A percentile compares a stretch with the other conserved stretches of the same genome.
Conservation (phyloP, 169 alveolate genomes). For the Blepharisma undulans region DNA sequence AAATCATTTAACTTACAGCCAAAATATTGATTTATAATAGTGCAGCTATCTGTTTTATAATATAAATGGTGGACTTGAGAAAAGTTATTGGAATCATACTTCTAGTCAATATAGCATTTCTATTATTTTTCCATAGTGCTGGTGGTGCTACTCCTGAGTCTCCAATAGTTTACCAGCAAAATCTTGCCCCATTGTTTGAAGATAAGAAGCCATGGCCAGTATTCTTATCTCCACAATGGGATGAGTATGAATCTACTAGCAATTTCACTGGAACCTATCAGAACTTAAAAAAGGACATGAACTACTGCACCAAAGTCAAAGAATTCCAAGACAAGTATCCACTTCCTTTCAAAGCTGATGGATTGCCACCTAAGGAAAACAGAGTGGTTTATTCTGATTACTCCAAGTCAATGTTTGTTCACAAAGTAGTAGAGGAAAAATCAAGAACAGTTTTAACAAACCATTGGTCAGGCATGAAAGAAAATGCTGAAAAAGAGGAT, state of each 20-base stretch:
- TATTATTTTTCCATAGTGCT: neutral
- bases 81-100: neutral
- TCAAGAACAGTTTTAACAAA: neutral
- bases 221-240: neutral
- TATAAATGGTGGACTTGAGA: neutral
- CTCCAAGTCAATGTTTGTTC: neutral
- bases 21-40: neutral
- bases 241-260: neutral
- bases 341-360: neutral
- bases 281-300: neutral
- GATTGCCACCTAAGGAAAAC: neutral
- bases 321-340: neutral
- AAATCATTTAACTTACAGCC: neutral
- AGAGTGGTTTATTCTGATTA: slow-evolving; percentile 27
- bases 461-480: neutral
- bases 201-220: neutral
- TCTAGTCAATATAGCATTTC: neutral
- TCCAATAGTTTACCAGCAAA: neutral
- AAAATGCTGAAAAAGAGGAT: neutral
- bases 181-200: neutral
- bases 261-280: neutral
- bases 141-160: neutral
- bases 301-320: slow-evolving; percentile 5
- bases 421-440: neutral
- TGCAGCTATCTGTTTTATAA: neutral